Percentiles rank a stretch among this genome's conserved stretches.
Conservation (phyloP, 1,139 yeast genomes). For the Maudiozyma humilis region DNA sequence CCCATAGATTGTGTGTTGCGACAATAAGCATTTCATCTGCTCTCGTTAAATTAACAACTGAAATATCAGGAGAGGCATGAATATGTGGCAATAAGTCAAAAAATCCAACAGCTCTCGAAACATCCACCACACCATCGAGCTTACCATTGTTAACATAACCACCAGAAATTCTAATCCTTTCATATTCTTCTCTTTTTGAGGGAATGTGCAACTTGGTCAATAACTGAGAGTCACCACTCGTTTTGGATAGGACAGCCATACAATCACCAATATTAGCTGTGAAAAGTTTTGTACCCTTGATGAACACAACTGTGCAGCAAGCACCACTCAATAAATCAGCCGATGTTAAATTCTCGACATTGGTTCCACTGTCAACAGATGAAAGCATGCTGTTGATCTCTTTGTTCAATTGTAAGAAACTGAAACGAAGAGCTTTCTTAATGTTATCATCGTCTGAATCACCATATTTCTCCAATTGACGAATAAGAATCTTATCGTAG, state of each 20-base stretch:
- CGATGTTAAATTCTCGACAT: slow-evolving; percentile 36
- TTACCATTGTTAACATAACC: slow-evolving; percentile 85
- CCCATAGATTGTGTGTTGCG: slow-evolving; percentile 83
- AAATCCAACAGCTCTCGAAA: slow-evolving; percentile 90
- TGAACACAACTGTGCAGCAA: slow-evolving; percentile 71
- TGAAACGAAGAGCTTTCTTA: slow-evolving; percentile 64
- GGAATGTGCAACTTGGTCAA: slow-evolving; percentile 82
- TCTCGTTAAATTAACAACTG: slow-evolving; percentile 51
- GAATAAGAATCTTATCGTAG: slow-evolving; percentile 64
- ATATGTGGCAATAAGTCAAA: slow-evolving; percentile 81
- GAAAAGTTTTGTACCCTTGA: slow-evolving; percentile 61
- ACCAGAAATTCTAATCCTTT: slow-evolving; percentile 81
- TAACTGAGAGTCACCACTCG: slow-evolving; percentile 69
- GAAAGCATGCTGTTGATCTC: slow-evolving; percentile 53
- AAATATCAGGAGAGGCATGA: slow-evolving; percentile 78
- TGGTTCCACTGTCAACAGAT: slow-evolving; percentile 29
- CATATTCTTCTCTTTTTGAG: slow-evolving; percentile 69
- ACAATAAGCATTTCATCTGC: slow-evolving; percentile 81
- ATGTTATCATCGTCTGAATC: slow-evolving; percentile 39
- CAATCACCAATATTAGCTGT: slow-evolving; percentile 91
- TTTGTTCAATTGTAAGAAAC: slow-evolving; percentile 72
- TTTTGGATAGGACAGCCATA: slow-evolving; percentile 68
- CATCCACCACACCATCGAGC: slow-evolving; percentile 72
- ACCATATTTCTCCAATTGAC: slow-evolving; percentile 57
- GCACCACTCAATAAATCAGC: slow-evolving; percentile 82